phyloP scores from a whole-genome alignment of 345 rosid genomes.

The Jatropha curcas region DNA sequence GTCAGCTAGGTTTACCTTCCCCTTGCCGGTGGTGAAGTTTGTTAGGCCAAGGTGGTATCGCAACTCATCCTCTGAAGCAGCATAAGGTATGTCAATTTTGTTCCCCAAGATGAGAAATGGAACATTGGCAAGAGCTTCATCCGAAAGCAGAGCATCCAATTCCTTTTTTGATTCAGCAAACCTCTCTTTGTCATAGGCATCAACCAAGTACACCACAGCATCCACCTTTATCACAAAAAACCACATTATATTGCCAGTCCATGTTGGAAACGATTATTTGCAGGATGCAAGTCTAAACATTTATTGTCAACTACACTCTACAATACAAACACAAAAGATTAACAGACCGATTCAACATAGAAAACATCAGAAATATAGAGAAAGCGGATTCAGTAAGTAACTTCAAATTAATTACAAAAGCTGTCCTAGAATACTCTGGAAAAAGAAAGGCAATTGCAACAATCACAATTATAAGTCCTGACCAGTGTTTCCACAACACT shows the following conservation, averaged over 20 bases:
- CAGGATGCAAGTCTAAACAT: neutral
- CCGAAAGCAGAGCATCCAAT: slow-evolving; percentile 67
- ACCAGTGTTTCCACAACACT: neutral
- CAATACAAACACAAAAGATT: neutral
- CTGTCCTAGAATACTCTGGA: neutral
- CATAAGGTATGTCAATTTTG: slow-evolving; percentile 78
- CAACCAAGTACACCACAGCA: slow-evolving; percentile 75
- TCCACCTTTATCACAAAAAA: slow-evolving; percentile 50
- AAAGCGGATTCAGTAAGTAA: neutral
- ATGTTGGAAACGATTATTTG: neutral
- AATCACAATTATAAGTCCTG: neutral
- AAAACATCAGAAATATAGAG: neutral
- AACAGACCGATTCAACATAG: neutral
- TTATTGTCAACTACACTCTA: neutral
- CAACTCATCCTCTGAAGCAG: slow-evolving; percentile 74
- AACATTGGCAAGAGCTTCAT: slow-evolving; percentile 57
- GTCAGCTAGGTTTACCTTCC: slow-evolving; percentile 48
- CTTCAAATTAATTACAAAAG: neutral
- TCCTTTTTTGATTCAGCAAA: slow-evolving; percentile 69
- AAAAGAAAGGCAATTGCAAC: neutral
- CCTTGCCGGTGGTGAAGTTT: slow-evolving; percentile 78
- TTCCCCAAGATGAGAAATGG: slow-evolving; percentile 75
- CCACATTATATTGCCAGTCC: neutral
- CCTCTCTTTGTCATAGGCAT: slow-evolving; percentile 73
- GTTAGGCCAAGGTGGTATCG: slow-evolving; percentile 62